Base-by-base conservation (phyloP, 805 yeast genomes). In the Wickerhamomyces queroliae region DNA sequence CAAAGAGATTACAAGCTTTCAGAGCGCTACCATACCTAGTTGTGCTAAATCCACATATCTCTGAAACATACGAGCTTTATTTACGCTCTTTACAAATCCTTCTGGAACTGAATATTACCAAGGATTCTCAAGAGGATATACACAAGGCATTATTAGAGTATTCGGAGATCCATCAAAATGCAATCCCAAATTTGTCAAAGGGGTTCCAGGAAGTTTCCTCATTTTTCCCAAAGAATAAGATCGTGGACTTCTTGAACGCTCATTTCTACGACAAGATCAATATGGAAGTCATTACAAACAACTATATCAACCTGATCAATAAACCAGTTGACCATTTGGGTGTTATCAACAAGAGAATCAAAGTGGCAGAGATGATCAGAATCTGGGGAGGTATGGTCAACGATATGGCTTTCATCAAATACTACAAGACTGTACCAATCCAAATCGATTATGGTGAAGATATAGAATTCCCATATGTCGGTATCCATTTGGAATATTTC, bases 401-500 rank as follows among this genome's bases (percentile, higher is more conserved):
- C 46, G 96, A 87, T 52, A 76, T 91, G 62, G 80, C 93, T 33
- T 71, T 80, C 36, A 66, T 91, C 59, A 88, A 89, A 59, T 91
- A 87, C 52, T 96, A 91, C 52, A 82, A 79, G 49, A 66, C 74
- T 11, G 83, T 90, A 2, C 70, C 74, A 2, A 58, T 88, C 17
- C 55, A 62, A 19, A 71, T 89, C 21, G 80, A 82, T 34, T 63
- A 63, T 39, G 77, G 79, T n/a, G 64, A 63, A 25, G 74, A 76
- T 19, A 66, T 85, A 13, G 62, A 64, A 19, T 78, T 90, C 56
- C 91, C 96, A 0, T 91, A 88, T 58, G 83, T 91, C 33, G 87
- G 93, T 17, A 80, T 82, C 33, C 96, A 90, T 56, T 61, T 93
- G 38, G 96, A 91, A 56, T 91, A 93, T 55, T 78, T 91, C 36